Evolutionary conservation across 176 grass and related monocot species (phyloP).

Genomic region (Luzula sylvatica): DNA sequence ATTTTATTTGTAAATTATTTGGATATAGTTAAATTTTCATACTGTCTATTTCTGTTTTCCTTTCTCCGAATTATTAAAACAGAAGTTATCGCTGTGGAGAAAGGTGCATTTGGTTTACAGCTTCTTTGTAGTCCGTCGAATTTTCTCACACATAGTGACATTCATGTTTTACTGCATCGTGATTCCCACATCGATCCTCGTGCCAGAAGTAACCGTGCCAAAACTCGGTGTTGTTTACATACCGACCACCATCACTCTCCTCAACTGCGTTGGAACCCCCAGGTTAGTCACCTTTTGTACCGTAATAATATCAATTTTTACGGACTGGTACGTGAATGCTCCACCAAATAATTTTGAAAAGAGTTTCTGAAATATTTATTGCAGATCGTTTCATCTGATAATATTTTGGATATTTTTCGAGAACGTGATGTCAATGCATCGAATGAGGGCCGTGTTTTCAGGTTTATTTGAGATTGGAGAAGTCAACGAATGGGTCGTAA

Average conservation of each 20-base stretch:
- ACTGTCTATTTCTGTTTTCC: too few relatives aligned
- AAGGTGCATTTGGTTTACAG: conserved; percentile 86
- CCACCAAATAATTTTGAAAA: too few relatives aligned
- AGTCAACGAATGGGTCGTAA: conserved; percentile 85
- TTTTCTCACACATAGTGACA: conserved; percentile 55
- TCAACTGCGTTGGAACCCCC: conserved; percentile 74
- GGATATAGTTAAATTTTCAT: too few relatives aligned
- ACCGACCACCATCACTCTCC: conserved; percentile 59
- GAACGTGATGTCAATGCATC: conserved; percentile 83
- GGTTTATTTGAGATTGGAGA: conserved; percentile 62
- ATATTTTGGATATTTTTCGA: conserved; percentile 91
- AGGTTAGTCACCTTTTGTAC: conserved; percentile 37
- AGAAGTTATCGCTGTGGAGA: conserved; percentile 86
- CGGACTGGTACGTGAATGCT: neutral
- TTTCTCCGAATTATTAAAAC: conserved; percentile 14
- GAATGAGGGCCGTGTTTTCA: conserved; percentile 58
- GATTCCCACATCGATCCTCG: conserved; percentile 58
- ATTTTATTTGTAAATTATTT: neutral
- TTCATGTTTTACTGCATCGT: conserved; percentile 71
- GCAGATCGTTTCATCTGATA: conserved; percentile 74
- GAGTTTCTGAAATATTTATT: neutral
- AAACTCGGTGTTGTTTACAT: conserved; percentile 75
- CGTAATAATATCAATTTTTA: neutral
- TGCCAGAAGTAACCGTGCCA: conserved; percentile 67
- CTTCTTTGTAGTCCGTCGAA: conserved; percentile 70